Evolutionary conservation across 257 asterid genomes (phyloP).

Genomic region (Penstemon eatonii): DNA sequence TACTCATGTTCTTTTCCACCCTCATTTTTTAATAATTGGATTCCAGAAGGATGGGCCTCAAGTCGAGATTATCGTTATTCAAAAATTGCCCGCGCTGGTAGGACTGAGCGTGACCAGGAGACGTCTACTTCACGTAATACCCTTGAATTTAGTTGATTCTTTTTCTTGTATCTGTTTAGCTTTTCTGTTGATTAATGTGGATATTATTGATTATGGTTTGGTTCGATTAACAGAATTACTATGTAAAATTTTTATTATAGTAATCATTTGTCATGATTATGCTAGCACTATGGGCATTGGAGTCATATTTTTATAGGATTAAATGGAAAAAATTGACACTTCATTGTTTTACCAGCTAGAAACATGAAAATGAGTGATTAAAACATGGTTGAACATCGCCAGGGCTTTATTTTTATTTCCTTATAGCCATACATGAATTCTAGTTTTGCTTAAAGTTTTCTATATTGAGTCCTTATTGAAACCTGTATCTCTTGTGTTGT

Average conservation of each 20-base stretch:
- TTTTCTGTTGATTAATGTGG: neutral
- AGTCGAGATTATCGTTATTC: conserved; percentile 33
- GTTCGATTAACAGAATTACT: neutral
- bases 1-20: neutral
- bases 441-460: conserved; percentile 11
- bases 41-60: conserved; percentile 45
- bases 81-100: conserved; percentile 47
- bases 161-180: too few species aligned
- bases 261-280: neutral
- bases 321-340: too few species aligned
- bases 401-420: too few species aligned
- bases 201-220: neutral
- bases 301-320: too few species aligned
- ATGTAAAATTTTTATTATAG: neutral
- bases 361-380: too few species aligned
- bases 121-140: conserved; percentile 50
- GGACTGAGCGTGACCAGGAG: conserved; percentile 59
- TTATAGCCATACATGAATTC: too few species aligned
- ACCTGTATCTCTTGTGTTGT: conserved; percentile 7
- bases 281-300: neutral
- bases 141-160: conserved; percentile 10
- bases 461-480: conserved; percentile 1
- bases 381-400: too few species aligned
- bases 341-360: too few species aligned
- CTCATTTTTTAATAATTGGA: neutral